phyloP scores from a whole-genome alignment of 2,329 filamentous ascomycete species.

The Salinomyces thailandicus region DNA sequence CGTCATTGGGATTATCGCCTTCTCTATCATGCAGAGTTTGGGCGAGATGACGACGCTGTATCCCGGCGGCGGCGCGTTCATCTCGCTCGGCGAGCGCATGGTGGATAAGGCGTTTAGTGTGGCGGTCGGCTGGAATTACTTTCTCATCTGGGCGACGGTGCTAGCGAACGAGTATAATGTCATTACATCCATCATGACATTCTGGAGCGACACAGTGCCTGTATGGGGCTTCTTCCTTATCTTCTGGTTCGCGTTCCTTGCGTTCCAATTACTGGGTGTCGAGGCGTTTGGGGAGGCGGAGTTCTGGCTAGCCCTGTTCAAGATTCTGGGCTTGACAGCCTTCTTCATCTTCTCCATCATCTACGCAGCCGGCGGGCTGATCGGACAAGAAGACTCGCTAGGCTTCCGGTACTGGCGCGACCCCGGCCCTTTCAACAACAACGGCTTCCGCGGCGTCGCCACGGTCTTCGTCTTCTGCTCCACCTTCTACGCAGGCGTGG shows the following conservation, averaged over 20 bases:
- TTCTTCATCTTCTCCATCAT: slow-evolving; percentile 34
- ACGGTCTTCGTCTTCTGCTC: slow-evolving; percentile 34
- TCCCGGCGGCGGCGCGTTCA: slow-evolving; percentile 60
- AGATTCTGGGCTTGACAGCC: slow-evolving; percentile 28
- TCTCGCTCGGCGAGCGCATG: slow-evolving; percentile 59
- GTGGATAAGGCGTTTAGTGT: slow-evolving; percentile 60
- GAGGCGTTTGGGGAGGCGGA: slow-evolving; percentile 34
- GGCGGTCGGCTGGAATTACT: slow-evolving; percentile 61
- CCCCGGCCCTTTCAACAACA: slow-evolving; percentile 29
- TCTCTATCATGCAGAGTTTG: slow-evolving; percentile 58
- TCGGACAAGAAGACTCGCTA: slow-evolving; percentile 18
- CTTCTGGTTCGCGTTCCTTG: slow-evolving; percentile 28
- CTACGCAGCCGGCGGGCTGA: slow-evolving; percentile 24
- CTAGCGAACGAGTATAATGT: slow-evolving; percentile 63
- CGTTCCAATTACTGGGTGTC: slow-evolving; percentile 32
- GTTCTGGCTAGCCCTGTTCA: slow-evolving; percentile 34
- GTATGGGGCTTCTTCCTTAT: slow-evolving; percentile 32
- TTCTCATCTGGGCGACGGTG: slow-evolving; percentile 54
- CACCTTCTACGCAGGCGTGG: slow-evolving; percentile 42
- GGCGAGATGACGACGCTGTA: slow-evolving; percentile 66
- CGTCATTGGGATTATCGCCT: slow-evolving; percentile 59
- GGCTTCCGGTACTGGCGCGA: slow-evolving; percentile 28
- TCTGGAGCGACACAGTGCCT: slow-evolving; percentile 48
- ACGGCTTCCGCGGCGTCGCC: slow-evolving; percentile 33
- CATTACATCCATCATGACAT: slow-evolving; percentile 53